Conservation (phyloP, 2,329 filamentous ascomycete species). For the Salinomyces thailandicus region DNA sequence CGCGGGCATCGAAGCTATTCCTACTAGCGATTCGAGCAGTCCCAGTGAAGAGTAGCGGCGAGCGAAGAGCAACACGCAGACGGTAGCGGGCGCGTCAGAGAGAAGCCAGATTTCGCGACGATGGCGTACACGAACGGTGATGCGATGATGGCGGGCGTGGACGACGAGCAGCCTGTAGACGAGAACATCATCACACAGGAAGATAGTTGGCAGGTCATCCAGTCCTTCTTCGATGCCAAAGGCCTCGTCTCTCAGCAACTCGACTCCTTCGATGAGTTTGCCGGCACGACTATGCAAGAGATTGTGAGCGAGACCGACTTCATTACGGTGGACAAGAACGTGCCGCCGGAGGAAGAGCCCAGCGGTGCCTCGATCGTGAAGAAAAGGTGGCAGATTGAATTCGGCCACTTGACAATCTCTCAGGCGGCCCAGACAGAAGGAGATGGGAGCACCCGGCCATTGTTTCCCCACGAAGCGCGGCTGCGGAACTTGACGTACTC, state of each 20-base stretch:
- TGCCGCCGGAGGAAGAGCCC: constrained; percentile 59
- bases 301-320: constrained; percentile 85
- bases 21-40: not conserved
- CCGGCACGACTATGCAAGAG: constrained; percentile 85
- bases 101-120: not conserved
- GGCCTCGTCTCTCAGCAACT: constrained; percentile 95
- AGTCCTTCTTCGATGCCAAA: constrained; percentile 91
- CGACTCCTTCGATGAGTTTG: constrained; percentile 97
- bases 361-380: constrained; percentile 61
- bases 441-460: constrained; percentile 73
- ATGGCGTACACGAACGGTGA: constrained; percentile 11
- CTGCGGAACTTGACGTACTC: constrained; percentile 94
- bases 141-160: constrained; percentile 12
- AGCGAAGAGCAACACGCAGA: constrained; percentile 1
- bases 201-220: constrained; percentile 97
- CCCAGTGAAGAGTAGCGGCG: not conserved
- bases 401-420: constrained; percentile 80
- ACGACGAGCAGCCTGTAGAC: constrained; percentile 14
- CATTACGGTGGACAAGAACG: constrained; percentile 87
- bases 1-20: constrained; percentile 1
- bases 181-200: constrained; percentile 65
- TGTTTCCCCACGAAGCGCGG: constrained; percentile 90
- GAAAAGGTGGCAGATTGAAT: constrained; percentile 89
- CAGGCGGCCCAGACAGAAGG: constrained; percentile 87
- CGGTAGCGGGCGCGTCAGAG: not conserved